Conservation (phyloP, 495 filamentous ascomycete genomes). For the Lasiosphaeria miniovina region DNA sequence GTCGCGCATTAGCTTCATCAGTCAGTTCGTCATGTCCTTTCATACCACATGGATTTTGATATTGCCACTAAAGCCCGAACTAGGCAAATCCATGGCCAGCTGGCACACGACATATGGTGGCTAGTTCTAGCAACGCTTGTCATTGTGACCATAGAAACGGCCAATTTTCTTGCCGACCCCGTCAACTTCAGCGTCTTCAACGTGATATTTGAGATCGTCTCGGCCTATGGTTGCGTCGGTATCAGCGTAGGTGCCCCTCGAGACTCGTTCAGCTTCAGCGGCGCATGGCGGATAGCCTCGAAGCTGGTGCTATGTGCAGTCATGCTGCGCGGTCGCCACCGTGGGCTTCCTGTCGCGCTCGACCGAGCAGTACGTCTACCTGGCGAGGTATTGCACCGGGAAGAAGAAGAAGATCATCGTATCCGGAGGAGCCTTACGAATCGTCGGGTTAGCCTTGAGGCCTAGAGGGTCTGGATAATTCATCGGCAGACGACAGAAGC, state of each 20-base stretch:
- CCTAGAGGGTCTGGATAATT: background rate
- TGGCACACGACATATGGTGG: slow-evolving; percentile 87
- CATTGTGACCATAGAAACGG: slow-evolving; percentile 71
- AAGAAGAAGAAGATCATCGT: slow-evolving; percentile 42
- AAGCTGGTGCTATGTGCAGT: slow-evolving; percentile 77
- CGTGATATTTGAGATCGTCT: slow-evolving; percentile 80
- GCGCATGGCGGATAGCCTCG: slow-evolving; percentile 65
- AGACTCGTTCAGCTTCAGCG: slow-evolving; percentile 67
- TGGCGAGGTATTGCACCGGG: slow-evolving; percentile 49
- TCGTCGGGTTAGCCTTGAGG: slow-evolving; percentile 25
- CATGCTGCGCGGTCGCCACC: slow-evolving; percentile 74
- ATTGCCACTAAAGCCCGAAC: background rate
- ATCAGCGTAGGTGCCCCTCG: slow-evolving; percentile 70
- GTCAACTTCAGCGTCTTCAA: slow-evolving; percentile 76
- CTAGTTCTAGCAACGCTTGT: slow-evolving; percentile 69
- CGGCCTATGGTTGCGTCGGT: slow-evolving; percentile 82
- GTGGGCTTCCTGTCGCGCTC: slow-evolving; percentile 77
- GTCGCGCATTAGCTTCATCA: slow-evolving; percentile 46
- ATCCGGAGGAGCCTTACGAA: slow-evolving; percentile 39
- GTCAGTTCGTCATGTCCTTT: slow-evolving; percentile 29
- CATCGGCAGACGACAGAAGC: background rate
- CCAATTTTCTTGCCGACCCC: slow-evolving; percentile 63
- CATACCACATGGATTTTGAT: background rate
- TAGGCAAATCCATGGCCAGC: slow-evolving; percentile 70
- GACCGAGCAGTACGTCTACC: slow-evolving; percentile 76